A percentile compares a stretch with the other conserved stretches of the same genome.
These are phyloP conservation scores for Colletotrichum endophyticum DNA, from an alignment of 2,329 filamentous ascomycete species.

Conservation along the genomic window DNA sequence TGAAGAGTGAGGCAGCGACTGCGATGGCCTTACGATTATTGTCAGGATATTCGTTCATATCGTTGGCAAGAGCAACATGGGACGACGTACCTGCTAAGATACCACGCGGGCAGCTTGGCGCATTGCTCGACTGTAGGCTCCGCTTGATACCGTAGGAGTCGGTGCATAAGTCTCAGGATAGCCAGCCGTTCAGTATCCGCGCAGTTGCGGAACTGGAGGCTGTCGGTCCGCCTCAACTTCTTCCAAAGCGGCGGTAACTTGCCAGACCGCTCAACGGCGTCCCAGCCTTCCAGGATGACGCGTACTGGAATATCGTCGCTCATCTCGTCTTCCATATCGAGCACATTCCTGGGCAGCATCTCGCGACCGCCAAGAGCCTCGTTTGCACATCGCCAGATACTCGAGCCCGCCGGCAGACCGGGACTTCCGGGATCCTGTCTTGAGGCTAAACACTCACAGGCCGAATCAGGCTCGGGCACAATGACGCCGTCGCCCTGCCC, in stretches of 20 bases:
- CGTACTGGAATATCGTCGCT: constrained; percentile 28
- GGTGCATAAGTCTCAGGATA: constrained; percentile 26
- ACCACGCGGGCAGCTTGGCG: constrained; percentile 27
- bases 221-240: constrained; percentile 25
- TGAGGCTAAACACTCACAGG: background rate
- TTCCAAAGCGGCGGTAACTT: constrained; percentile 28
- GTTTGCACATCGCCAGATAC: constrained; percentile 28
- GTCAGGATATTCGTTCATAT: background rate
- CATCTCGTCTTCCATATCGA: constrained; percentile 21
- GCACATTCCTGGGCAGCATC: background rate
- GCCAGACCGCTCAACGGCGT: constrained; percentile 26
- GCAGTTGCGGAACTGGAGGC: constrained; percentile 25
- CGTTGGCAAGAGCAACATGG: background rate
- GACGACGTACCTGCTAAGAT: constrained; percentile 25
- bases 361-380: constrained; percentile 19
- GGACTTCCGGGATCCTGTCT: background rate
- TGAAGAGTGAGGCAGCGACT: constrained; percentile 28
- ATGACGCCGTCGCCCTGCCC: background rate
- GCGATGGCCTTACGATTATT: constrained; percentile 25
- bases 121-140: constrained; percentile 25
- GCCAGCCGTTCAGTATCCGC: constrained; percentile 25
- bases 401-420: background rate
- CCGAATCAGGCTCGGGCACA: background rate
- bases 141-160: constrained; percentile 27
- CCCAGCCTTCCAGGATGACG: constrained; percentile 30